These are phyloP conservation scores for Pulicaria dysenterica DNA, from an alignment of 129 eudicot genomes.

Conservation along the genomic window DNA sequence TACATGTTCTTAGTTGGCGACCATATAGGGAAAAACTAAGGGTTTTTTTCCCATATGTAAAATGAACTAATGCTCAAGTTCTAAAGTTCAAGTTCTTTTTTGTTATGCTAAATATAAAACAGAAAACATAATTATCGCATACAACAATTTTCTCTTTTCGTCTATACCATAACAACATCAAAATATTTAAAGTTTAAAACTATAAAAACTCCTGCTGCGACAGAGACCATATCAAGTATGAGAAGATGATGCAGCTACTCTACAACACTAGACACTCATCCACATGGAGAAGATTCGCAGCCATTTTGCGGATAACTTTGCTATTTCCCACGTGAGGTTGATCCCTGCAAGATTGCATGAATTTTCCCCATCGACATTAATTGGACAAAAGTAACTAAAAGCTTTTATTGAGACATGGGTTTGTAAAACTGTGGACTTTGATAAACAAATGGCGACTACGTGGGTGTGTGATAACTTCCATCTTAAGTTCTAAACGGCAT, in stretches of 20 bases:
- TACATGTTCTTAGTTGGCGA: too few relatives aligned
- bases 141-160: constrained; percentile 1
- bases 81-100: constrained; percentile 1
- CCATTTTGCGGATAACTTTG: not conserved
- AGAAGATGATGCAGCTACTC: not conserved
- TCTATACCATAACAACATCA: not conserved
- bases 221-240: not conserved
- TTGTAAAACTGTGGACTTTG: not conserved
- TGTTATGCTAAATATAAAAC: not conserved
- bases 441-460: not conserved
- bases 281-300: not conserved
- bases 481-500: not conserved
- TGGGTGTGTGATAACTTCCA: not conserved
- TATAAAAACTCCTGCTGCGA: constrained; percentile 5
- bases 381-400: not conserved
- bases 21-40: too few relatives aligned
- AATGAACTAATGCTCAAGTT: not conserved
- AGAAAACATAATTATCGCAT: not conserved
- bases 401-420: not conserved
- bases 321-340: constrained; percentile 5
- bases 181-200: constrained; percentile 7
- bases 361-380: not conserved
- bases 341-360: not conserved
- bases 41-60: not conserved
- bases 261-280: not conserved